Base-by-base conservation (phyloP, 169 alveolate genomes). In the Theileria sp. region DNA sequence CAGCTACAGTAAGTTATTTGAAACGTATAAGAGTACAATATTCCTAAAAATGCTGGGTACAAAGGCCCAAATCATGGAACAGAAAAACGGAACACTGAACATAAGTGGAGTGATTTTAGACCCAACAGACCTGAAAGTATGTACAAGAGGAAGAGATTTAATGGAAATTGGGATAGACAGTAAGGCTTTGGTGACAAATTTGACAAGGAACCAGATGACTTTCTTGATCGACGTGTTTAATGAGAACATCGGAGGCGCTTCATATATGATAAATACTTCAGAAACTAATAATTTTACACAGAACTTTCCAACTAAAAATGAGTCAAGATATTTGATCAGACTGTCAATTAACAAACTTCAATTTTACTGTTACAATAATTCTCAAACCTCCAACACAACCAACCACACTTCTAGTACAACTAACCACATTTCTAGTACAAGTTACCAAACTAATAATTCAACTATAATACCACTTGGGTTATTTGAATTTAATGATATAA, bases 11-110 rank as follows among this genome's bases (percentile, higher is more conserved):
- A 69, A 82, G 54, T 49, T 81, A n/a, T 73, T 65, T 54, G 88
- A 78, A 12, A 76, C 19, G 13, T 21, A 58, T 12, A 32, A 67
- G 77, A 72, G 83, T 10, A 73, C 88, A 17, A 67, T 82, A 19
- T 82, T 66, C 68, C 86, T 82, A 12, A 82, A 82, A 32, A 75
- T 82, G 88, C 61, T 82, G 28, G 88, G 88, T 0, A 82, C 88
- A 17, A 78, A 81, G 36, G 88, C 88, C 9, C 68, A 73, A 9
- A 76, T 82, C 15, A 67, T 82, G 26, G 84, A 82, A 69, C 88
- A 82, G 61, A 76, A 78, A 0, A 8, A 73, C 19, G 88, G 88
- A 9, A 71, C 88, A 23, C 9, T 62, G 7, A 67, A 68, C 9
- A 65, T 82, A 1, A 73, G 56, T 68, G 88, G 88, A 13, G 66